Evolutionary conservation across 192 early-diverging fungal genomes (phyloP).

Genomic region (Paraglomus brasilianum): DNA sequence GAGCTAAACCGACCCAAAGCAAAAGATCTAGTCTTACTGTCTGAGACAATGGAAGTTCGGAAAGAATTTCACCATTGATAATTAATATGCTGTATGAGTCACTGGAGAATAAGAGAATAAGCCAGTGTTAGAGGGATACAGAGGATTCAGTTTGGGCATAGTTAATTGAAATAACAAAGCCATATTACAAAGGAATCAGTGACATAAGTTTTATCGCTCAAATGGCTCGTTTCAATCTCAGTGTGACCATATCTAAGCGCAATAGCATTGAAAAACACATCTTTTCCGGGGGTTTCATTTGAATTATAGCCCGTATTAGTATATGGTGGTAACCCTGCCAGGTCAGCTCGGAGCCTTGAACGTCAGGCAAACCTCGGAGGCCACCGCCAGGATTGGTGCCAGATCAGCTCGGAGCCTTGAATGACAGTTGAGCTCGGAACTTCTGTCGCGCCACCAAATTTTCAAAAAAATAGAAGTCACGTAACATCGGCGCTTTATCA

Average conservation of each 20-base stretch:
- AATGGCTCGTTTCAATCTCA: neutral
- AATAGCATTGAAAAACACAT: neutral
- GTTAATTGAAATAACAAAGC: too few species aligned
- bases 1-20: conserved; percentile 8
- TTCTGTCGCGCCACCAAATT: too few species aligned
- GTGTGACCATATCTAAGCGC: conserved; percentile 4
- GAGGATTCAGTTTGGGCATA: too few species aligned
- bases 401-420: too few species aligned
- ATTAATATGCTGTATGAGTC: conserved; percentile 15
- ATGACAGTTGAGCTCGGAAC: too few species aligned
- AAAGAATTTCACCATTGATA: neutral
- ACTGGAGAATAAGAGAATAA: neutral
- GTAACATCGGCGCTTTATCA: too few species aligned
- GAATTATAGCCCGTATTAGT: neutral
- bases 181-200: neutral
- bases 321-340: neutral
- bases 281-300: neutral
- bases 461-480: too few species aligned
- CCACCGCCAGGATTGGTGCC: too few species aligned
- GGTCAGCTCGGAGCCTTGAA: too few species aligned
- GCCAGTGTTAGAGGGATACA: too few species aligned
- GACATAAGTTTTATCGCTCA: neutral
- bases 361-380: too few species aligned
- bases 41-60: neutral
- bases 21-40: neutral